Evolutionary conservation across 169 alveolate genomes (phyloP).

Genomic region (Cryptosporidium meleagridis): DNA sequence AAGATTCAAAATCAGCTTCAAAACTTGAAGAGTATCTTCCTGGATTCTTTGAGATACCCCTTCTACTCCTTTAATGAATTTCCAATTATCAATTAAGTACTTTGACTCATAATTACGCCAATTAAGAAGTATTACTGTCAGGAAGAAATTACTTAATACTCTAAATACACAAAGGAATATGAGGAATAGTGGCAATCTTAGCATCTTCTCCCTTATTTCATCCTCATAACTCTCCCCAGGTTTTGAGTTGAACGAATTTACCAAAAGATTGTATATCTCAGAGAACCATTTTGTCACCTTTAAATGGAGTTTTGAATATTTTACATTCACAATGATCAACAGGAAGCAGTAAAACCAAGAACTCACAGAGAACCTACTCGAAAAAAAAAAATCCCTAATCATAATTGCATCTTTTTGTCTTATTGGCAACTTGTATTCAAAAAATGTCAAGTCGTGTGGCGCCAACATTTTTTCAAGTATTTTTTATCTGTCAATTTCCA

Average conservation of each 20-base stretch:
- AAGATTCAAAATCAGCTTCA: constrained; percentile 19
- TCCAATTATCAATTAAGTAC: constrained; percentile 18
- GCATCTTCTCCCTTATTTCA: constrained; percentile 7
- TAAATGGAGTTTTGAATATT: constrained; percentile 16
- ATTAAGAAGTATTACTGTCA: not conserved
- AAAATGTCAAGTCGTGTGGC: not conserved
- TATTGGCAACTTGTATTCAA: not conserved
- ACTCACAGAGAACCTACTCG: not conserved
- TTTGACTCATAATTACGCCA: constrained; percentile 37
- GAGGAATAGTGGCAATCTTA: constrained; percentile 14
- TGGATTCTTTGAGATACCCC: constrained; percentile 63
- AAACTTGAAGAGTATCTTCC: constrained; percentile 22
- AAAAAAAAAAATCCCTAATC: not conserved
- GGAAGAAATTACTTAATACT: constrained; percentile 3
- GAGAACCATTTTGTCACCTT: constrained; percentile 39
- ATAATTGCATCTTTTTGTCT: not conserved
- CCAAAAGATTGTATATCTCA: constrained; percentile 32
- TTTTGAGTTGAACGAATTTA: constrained; percentile 22
- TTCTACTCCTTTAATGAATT: constrained; percentile 6
- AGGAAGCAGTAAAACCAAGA: constrained; percentile 4
- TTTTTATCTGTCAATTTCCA: not conserved
- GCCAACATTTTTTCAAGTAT: not conserved
- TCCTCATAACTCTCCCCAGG: not conserved
- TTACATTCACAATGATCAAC: not conserved
- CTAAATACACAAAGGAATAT: constrained; percentile 1